phyloP scores from a whole-genome alignment of 106 monocot species.

The Dioscorea zingiberensis region DNA sequence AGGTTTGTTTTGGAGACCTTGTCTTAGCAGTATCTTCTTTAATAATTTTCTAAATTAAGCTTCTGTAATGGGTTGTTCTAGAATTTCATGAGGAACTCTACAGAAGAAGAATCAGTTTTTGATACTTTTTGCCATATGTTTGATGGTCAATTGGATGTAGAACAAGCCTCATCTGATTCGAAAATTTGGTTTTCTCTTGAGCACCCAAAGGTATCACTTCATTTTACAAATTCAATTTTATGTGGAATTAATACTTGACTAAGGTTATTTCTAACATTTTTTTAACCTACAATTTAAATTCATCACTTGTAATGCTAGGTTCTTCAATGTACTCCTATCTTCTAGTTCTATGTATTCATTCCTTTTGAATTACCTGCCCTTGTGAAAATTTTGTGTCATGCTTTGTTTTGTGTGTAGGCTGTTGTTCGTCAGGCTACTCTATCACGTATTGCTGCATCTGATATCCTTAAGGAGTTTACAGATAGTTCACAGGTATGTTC shows the following conservation, averaged over 20 bases:
- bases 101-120: slow-evolving; percentile 34
- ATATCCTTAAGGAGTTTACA: slow-evolving; percentile 26
- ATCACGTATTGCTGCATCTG: slow-evolving; percentile 46
- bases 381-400: neutral
- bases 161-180: slow-evolving; percentile 41
- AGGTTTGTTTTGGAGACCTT: slow-evolving; percentile 31
- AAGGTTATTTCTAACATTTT: neutral
- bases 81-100: slow-evolving; percentile 35
- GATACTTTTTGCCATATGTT: slow-evolving; percentile 37
- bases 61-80: slow-evolving; percentile 16
- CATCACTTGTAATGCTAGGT: too few species aligned
- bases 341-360: too few species aligned
- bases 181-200: slow-evolving; percentile 81
- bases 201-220: slow-evolving; percentile 66
- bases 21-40: neutral
- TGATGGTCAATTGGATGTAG: slow-evolving; percentile 35
- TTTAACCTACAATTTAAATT: neutral
- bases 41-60: neutral
- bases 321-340: too few species aligned
- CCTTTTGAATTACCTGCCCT: too few species aligned
- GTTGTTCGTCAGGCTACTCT: slow-evolving; percentile 61
- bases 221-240: too few species aligned
- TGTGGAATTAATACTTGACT: too few species aligned
- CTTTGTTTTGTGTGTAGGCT: slow-evolving; percentile 31
- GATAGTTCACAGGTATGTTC: slow-evolving; percentile 35